phyloP scores from a whole-genome alignment of 805 yeast species.

The Pichia nakasei region DNA sequence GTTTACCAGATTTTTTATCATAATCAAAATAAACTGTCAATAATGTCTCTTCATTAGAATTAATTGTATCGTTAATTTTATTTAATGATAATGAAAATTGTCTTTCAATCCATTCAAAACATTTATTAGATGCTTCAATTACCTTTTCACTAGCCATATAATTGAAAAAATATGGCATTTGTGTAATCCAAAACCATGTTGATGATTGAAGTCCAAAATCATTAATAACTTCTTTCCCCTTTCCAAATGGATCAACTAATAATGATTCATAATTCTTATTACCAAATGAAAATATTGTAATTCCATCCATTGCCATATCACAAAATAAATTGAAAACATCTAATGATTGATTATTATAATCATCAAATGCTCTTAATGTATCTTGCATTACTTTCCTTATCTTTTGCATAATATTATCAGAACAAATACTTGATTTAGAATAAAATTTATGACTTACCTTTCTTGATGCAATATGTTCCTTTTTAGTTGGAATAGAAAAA shows the following conservation, averaged over 20 bases:
- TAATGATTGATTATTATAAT: conserved; percentile 23
- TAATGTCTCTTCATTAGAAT: conserved; percentile 15
- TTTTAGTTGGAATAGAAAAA: conserved; percentile 45
- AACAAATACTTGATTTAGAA: conserved; percentile 34
- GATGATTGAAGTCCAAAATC: conserved; percentile 42
- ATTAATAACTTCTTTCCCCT: conserved; percentile 35
- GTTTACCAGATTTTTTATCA: not conserved
- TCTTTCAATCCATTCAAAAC: conserved; percentile 37
- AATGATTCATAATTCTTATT: conserved; percentile 36
- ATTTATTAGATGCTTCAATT: conserved; percentile 29
- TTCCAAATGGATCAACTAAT: conserved; percentile 28
- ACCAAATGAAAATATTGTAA: conserved; percentile 55
- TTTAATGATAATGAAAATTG: conserved; percentile 20
- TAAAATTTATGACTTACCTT: conserved; percentile 34
- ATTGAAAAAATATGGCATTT: conserved; percentile 45
- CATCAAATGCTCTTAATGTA: conserved; percentile 19
- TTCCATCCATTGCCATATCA: conserved; percentile 65
- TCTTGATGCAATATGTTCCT: conserved; percentile 36
- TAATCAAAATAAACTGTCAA: conserved; percentile 17
- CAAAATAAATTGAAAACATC: conserved; percentile 59
- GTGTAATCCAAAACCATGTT: conserved; percentile 59
- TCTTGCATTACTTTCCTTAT: conserved; percentile 27
- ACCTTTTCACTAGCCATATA: conserved; percentile 32
- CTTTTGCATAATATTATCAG: conserved; percentile 25
- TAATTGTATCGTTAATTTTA: conserved; percentile 9